phyloP scores from a whole-genome alignment of 768 basidiomycete genomes.

The Neoboletus subvelutipes region DNA sequence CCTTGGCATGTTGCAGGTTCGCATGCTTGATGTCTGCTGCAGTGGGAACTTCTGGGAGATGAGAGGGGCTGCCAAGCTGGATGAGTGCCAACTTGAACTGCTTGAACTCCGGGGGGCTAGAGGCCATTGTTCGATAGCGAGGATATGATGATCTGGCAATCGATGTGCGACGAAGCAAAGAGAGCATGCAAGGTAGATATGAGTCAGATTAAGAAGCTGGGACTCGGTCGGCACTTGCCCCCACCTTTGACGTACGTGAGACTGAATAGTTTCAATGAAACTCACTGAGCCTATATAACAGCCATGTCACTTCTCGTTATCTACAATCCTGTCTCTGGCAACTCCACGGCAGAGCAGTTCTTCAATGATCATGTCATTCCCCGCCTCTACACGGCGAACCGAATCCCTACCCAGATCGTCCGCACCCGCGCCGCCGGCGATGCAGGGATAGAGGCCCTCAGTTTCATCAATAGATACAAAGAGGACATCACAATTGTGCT shows the following conservation, averaged over 20 bases:
- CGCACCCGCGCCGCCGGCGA: slow-evolving; percentile 54
- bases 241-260: slow-evolving; percentile 5
- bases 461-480: slow-evolving; percentile 37
- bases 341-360: slow-evolving; percentile 53
- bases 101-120: slow-evolving; percentile 46
- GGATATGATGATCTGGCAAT: neutral
- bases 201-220: neutral
- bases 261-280: neutral
- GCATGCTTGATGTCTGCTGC: slow-evolving; percentile 53
- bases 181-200: slow-evolving; percentile 14
- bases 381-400: slow-evolving; percentile 44
- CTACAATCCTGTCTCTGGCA: slow-evolving; percentile 77
- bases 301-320: slow-evolving; percentile 57
- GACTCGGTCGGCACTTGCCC: neutral
- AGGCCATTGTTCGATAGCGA: slow-evolving; percentile 25
- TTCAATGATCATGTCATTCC: slow-evolving; percentile 65
- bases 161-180: slow-evolving; percentile 13
- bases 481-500: slow-evolving; percentile 51
- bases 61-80: slow-evolving; percentile 76
- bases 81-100: slow-evolving; percentile 86
- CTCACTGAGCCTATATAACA: neutral
- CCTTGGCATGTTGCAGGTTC: slow-evolving; percentile 81
- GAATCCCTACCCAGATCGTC: slow-evolving; percentile 37
- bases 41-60: slow-evolving; percentile 28
- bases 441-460: slow-evolving; percentile 48